phyloP scores from a whole-genome alignment of 2,329 filamentous ascomycete species.

The Fusarium poae region DNA sequence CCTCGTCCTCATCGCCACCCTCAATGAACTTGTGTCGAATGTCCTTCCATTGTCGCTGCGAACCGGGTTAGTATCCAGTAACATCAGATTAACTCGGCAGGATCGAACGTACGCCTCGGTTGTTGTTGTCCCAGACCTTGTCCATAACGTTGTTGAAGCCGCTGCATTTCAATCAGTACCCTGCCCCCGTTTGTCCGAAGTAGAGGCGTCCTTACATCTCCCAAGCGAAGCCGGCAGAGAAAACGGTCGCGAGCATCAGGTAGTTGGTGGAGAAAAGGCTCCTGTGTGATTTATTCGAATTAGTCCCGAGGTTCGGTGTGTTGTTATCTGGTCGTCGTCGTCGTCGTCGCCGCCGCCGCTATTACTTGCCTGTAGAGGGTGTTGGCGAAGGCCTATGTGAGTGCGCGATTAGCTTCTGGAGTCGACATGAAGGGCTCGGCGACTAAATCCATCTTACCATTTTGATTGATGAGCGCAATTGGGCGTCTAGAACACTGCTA shows the following conservation, averaged over 20 bases:
- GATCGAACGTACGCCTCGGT: constrained; percentile 82
- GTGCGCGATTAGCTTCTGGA: constrained; percentile 54
- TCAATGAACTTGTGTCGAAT: constrained; percentile 91
- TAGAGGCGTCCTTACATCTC: constrained; percentile 79
- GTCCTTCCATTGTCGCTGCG: constrained; percentile 98
- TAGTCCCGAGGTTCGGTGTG: constrained; percentile 42
- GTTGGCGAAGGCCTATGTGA: constrained; percentile 54
- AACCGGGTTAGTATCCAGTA: constrained; percentile 47
- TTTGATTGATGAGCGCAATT: constrained; percentile 52
- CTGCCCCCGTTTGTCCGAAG: constrained; percentile 37
- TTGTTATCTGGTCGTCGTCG: constrained; percentile 30
- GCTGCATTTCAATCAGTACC: constrained; percentile 65
- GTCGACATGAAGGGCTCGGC: constrained; percentile 1
- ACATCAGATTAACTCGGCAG: not conserved
- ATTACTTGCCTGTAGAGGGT: constrained; percentile 58
- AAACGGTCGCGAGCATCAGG: constrained; percentile 88
- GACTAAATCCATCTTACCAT: constrained; percentile 53
- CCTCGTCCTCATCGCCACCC: constrained; percentile 66
- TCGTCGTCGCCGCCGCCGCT: constrained; percentile 34
- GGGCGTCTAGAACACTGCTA: constrained; percentile 47
- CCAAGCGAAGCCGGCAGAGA: constrained; percentile 87
- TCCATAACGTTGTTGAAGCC: constrained; percentile 86
- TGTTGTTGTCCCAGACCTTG: constrained; percentile 89
- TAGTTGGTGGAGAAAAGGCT: constrained; percentile 87
- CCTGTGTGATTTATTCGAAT: constrained; percentile 63